Evolutionary conservation across 805 yeast species (phyloP).

Genomic region (Metschnikowia peoriensis): DNA sequence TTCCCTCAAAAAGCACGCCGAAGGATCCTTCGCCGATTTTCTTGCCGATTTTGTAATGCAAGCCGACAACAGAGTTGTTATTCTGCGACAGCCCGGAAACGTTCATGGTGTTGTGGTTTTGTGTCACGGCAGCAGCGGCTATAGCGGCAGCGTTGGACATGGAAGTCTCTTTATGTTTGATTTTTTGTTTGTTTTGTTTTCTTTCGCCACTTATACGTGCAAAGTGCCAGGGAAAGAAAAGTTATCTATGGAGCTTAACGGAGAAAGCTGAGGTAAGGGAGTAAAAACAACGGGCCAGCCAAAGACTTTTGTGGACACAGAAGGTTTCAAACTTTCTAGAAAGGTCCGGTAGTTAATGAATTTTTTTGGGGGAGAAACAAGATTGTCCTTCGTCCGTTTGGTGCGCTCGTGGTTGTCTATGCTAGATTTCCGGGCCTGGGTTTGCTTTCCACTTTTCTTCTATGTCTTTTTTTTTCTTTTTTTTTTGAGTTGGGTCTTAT

Average conservation of each 20-base stretch:
- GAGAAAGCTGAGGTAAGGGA: neutral
- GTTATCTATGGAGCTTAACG: neutral
- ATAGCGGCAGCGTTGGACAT: conserved; percentile 37
- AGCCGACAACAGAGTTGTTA: conserved; percentile 49
- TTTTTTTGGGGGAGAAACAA: neutral
- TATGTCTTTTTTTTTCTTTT: neutral
- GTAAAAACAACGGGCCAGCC: neutral
- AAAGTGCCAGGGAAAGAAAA: neutral
- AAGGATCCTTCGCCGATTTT: conserved; percentile 88
- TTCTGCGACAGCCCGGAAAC: conserved; percentile 18
- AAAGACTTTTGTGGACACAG: neutral
- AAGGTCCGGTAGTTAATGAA: neutral
- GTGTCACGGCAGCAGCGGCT: conserved; percentile 39
- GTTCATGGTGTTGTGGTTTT: conserved; percentile 17
- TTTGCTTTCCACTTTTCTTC: neutral
- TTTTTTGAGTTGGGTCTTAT: neutral
- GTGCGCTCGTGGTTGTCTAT: neutral
- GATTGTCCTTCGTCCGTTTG: neutral
- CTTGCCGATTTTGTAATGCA: conserved; percentile 76
- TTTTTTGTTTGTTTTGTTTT: neutral
- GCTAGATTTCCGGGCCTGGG: neutral
- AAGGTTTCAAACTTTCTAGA: neutral
- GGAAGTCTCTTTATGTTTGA: neutral
- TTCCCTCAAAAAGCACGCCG: conserved; percentile 82
- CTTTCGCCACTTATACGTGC: neutral